phyloP scores from a whole-genome alignment of 768 basidiomycete genomes.

The Russula griseocarnosa region DNA sequence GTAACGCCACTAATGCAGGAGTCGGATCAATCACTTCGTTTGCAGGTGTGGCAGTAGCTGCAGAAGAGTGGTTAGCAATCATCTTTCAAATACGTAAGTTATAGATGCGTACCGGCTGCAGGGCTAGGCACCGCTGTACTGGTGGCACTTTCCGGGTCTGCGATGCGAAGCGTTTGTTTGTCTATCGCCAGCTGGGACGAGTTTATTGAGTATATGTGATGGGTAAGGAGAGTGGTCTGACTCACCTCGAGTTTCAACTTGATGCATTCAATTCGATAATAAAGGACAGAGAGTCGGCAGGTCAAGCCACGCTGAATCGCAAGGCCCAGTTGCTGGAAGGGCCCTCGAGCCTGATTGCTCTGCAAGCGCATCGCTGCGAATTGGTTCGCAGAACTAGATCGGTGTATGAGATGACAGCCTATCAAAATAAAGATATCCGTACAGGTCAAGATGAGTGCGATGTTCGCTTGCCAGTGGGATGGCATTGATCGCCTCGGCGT shows the following conservation, averaged over 20 bases:
- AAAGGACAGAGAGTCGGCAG: not conserved
- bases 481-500: not conserved
- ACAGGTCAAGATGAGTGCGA: not conserved
- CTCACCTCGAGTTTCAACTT: not conserved
- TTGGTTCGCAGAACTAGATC: not conserved
- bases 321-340: conserved; percentile 7
- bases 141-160: not conserved
- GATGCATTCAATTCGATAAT: not conserved
- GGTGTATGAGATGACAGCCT: not conserved
- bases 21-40: too few relatives aligned
- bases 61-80: not conserved
- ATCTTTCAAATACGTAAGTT: not conserved
- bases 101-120: not conserved
- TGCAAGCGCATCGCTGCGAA: not conserved
- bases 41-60: too few relatives aligned
- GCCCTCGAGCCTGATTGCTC: not conserved
- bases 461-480: not conserved
- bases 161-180: not conserved
- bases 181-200: not conserved
- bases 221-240: not conserved
- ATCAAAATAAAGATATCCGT: not conserved
- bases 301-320: not conserved
- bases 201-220: not conserved
- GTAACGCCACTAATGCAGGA: not conserved
- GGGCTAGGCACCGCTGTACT: not conserved